Evolutionary conservation across 2,329 filamentous ascomycete genomes (phyloP).

Genomic region (Fusarium protoensiforme): DNA sequence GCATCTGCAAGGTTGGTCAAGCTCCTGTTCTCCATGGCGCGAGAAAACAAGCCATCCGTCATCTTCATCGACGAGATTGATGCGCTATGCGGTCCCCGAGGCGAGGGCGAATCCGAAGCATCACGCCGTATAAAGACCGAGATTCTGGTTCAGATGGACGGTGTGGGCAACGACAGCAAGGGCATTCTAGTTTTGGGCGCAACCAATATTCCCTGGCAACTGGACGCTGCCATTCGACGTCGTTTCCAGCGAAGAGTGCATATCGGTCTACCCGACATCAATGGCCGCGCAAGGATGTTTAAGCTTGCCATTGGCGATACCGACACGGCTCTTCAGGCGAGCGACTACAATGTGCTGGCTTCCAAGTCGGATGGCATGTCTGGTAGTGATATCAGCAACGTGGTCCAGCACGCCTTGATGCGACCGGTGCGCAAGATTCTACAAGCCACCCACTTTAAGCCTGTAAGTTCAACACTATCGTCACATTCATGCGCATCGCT

Average conservation of each 20-base stretch:
- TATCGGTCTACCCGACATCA: conserved; percentile 89
- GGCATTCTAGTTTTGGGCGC: conserved; percentile 95
- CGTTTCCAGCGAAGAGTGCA: conserved; percentile 97
- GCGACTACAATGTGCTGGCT: conserved; percentile 84
- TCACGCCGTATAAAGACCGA: conserved; percentile 98
- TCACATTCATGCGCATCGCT: background rate
- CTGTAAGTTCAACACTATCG: conserved; percentile 64
- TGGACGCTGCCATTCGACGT: conserved; percentile 93
- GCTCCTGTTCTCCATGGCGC: conserved; percentile 95
- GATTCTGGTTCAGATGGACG: conserved; percentile 98
- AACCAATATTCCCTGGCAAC: conserved; percentile 98
- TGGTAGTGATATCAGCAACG: conserved; percentile 94
- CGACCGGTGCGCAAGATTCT: conserved; percentile 97
- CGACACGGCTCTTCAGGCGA: conserved; percentile 81
- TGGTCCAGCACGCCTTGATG: conserved; percentile 96
- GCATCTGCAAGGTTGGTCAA: conserved; percentile 79
- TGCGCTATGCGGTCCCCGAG: conserved; percentile 90
- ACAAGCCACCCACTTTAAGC: conserved; percentile 97
- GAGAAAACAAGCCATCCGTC: conserved; percentile 97
- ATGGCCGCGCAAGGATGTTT: conserved; percentile 93
- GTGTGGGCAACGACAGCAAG: conserved; percentile 94
- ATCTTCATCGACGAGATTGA: conserved; percentile 99
- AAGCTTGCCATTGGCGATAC: conserved; percentile 94
- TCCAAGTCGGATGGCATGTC: conserved; percentile 93
- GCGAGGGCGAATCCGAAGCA: conserved; percentile 96